These are phyloP conservation scores for Haplosporangium gracile DNA, from an alignment of 192 early-diverging fungal genomes.

Conservation along the genomic window DNA sequence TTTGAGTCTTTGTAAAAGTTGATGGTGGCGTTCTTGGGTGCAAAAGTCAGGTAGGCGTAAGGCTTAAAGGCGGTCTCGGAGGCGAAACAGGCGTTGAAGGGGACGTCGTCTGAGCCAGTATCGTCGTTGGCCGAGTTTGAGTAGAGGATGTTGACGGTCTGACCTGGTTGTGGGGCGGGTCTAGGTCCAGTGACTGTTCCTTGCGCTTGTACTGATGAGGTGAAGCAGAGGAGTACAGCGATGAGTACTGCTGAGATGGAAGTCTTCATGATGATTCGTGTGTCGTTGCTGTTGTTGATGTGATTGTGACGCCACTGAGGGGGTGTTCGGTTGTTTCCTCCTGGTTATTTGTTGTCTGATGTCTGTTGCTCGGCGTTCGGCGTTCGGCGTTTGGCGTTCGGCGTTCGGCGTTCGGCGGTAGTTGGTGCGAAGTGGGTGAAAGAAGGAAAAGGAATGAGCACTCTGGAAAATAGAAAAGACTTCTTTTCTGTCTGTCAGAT, in stretches of 20 bases:
- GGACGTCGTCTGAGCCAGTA: conserved; percentile 4
- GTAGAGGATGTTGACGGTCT: conserved; percentile 28
- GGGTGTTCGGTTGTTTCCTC: not conserved
- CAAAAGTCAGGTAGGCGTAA: conserved; percentile 36
- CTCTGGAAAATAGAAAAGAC: too few relatives aligned
- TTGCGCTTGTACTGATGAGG: conserved; percentile 8
- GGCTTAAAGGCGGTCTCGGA: conserved; percentile 1
- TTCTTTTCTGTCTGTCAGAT: too few relatives aligned
- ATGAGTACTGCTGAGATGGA: not conserved
- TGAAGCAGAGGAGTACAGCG: not conserved
- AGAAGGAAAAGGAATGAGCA: too few relatives aligned
- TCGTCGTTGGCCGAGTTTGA: conserved; percentile 22
- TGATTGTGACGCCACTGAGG: not conserved
- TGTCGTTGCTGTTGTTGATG: too few relatives aligned
- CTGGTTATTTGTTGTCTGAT: not conserved
- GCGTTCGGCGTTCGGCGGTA: too few relatives aligned
- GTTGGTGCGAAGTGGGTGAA: too few relatives aligned
- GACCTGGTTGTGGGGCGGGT: conserved; percentile 15
- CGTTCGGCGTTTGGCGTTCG: too few relatives aligned
- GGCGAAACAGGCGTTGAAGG: conserved; percentile 36
- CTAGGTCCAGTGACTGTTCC: not conserved
- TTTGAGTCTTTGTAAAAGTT: conserved; percentile 43
- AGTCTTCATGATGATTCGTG: not conserved
- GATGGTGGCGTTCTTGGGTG: conserved; percentile 48
- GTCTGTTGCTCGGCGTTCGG: too few relatives aligned